Conservation (phyloP, 2,329 filamentous ascomycete species). For the Akanthomyces dipterigenus region DNA sequence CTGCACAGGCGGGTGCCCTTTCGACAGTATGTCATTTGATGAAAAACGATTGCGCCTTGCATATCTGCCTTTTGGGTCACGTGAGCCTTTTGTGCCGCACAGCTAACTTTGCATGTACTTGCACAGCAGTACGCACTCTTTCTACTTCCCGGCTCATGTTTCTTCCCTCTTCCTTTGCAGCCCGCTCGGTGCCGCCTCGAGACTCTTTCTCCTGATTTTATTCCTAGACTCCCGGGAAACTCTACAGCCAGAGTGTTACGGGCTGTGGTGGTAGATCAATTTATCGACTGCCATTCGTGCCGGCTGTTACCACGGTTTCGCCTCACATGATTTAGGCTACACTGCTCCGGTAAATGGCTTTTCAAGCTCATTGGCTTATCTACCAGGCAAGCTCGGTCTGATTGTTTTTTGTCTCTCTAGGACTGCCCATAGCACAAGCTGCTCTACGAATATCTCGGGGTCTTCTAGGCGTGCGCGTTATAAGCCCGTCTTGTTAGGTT, state of each 20-base stretch:
- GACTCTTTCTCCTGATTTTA: not conserved
- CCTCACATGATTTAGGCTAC: not conserved
- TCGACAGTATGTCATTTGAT: not conserved
- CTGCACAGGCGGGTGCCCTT: not conserved
- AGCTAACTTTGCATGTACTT: not conserved
- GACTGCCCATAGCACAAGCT: not conserved
- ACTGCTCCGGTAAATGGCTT: not conserved
- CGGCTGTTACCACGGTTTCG: not conserved
- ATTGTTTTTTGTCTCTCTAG: not conserved
- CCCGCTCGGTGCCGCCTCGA: not conserved
- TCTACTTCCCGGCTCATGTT: not conserved
- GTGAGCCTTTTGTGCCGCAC: not conserved
- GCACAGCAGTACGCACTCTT: not conserved
- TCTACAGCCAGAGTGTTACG: not conserved
- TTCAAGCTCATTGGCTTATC: not conserved
- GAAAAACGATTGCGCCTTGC: not conserved
- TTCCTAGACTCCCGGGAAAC: not conserved
- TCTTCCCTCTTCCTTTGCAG: not conserved
- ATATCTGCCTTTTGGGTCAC: conserved; percentile 1
- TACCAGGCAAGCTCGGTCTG: not conserved
- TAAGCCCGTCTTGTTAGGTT: not conserved
- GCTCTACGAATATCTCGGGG: no score
- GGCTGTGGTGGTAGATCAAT: not conserved
- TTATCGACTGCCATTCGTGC: not conserved
- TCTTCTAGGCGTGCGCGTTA: no score